Evolutionary conservation across 352 stramenopile species (phyloP).

Genomic region (Globisporangium cylindrosporum): DNA sequence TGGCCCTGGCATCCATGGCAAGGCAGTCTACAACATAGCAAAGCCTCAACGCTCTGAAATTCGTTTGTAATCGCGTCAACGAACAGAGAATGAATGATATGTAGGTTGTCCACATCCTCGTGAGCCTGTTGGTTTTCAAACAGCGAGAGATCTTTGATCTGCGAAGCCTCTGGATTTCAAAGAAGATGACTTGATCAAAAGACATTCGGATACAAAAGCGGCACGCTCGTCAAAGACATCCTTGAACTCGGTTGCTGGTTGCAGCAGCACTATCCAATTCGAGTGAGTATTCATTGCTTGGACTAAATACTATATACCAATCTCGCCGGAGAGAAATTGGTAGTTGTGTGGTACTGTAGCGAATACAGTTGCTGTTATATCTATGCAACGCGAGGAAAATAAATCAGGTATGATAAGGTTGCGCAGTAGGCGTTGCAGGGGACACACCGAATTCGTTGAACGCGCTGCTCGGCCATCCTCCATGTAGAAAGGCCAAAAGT

Average conservation of each 20-base stretch:
- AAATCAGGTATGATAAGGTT: no score
- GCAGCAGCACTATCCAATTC: background rate
- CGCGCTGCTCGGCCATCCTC: no score
- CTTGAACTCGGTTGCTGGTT: background rate
- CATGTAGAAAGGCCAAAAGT: no score
- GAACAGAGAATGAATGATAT: background rate
- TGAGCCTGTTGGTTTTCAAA: background rate
- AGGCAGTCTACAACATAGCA: background rate
- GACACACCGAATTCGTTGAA: no score
- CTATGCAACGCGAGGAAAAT: no score
- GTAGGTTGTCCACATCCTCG: background rate
- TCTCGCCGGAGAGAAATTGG: background rate
- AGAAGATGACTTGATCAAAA: background rate
- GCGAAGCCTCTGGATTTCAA: no score
- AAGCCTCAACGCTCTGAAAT: background rate
- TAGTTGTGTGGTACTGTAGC: background rate
- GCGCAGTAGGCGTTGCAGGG: no score
- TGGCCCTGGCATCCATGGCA: no score
- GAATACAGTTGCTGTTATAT: background rate
- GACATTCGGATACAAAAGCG: background rate
- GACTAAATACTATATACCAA: background rate
- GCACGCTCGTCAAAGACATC: background rate
- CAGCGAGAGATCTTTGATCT: background rate
- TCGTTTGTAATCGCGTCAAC: background rate
- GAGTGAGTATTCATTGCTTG: background rate